Evolutionary conservation across 805 yeast genomes (phyloP).

Genomic region (Metschnikowia continentalis): DNA sequence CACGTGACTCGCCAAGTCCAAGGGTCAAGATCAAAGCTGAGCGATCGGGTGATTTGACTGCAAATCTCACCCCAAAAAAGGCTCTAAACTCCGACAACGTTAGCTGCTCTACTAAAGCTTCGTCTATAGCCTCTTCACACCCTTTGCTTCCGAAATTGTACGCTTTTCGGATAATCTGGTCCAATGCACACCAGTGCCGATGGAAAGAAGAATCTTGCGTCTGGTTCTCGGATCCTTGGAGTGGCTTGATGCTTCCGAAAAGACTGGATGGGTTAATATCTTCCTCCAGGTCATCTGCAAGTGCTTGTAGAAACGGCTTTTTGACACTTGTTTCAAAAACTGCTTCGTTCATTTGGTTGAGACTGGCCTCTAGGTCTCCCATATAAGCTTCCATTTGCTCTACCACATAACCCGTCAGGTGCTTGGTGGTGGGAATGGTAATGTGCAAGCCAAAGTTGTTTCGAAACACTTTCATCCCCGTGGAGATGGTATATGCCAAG

Average conservation of each 20-base stretch:
- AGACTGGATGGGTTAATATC: slow-evolving; percentile 20
- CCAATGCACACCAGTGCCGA: slow-evolving; percentile 46
- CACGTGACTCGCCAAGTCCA: not conserved
- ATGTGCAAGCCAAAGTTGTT: slow-evolving; percentile 57
- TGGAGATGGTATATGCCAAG: slow-evolving; percentile 58
- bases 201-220: slow-evolving; percentile 13
- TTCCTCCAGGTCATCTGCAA: not conserved
- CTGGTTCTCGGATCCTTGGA: slow-evolving; percentile 24
- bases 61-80: slow-evolving; percentile 33
- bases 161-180: slow-evolving; percentile 43
- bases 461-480: slow-evolving; percentile 51
- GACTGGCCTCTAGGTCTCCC: slow-evolving; percentile 32
- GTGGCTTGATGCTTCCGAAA: slow-evolving; percentile 23
- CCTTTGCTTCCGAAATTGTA: slow-evolving; percentile 35
- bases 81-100: slow-evolving; percentile 27
- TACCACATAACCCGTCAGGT: slow-evolving; percentile 39
- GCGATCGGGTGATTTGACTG: slow-evolving; percentile 33
- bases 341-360: slow-evolving; percentile 25
- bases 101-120: slow-evolving; percentile 24
- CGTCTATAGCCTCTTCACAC: slow-evolving; percentile 34
- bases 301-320: slow-evolving; percentile 31
- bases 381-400: slow-evolving; percentile 47
- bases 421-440: slow-evolving; percentile 49
- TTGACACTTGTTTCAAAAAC: slow-evolving; percentile 22
- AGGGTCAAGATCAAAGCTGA: slow-evolving; percentile 27